phyloP scores from a whole-genome alignment of 1,284 basidiomycete genomes.

The Rhodotorula sp. region DNA sequence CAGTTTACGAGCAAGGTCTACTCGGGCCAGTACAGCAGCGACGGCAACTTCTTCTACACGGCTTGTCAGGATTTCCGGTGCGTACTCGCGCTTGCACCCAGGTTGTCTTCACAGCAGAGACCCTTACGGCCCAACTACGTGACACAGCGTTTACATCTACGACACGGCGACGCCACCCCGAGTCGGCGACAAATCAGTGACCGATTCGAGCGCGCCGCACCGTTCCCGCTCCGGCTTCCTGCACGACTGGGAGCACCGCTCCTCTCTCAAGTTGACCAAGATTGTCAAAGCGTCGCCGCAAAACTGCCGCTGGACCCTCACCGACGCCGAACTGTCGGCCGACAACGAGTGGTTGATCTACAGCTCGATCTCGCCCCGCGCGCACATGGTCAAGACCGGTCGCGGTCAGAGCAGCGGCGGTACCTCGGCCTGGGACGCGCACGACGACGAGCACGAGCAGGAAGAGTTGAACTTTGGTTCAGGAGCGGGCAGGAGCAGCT shows the following conservation, averaged over 20 bases:
- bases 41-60: constrained; percentile 46
- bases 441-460: constrained; percentile 55
- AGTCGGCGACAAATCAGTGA: constrained; percentile 36
- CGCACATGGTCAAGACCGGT: constrained; percentile 80
- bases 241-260: constrained; percentile 30
- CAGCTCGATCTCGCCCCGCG: constrained; percentile 65
- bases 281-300: constrained; percentile 69
- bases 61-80: constrained; percentile 56
- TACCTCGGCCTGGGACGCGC: neutral
- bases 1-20: constrained; percentile 79
- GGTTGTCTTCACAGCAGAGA: constrained; percentile 22
- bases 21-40: constrained; percentile 80
- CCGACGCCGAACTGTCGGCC: constrained; percentile 88
- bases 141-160: constrained; percentile 59
- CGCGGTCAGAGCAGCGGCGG: constrained; percentile 58
- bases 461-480: constrained; percentile 68
- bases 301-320: constrained; percentile 72
- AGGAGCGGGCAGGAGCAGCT: constrained; percentile 41
- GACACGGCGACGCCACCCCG: constrained; percentile 65
- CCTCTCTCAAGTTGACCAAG: constrained; percentile 67
- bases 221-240: neutral
- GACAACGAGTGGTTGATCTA: constrained; percentile 94
- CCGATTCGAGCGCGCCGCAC: constrained; percentile 15
- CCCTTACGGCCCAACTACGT: constrained; percentile 39
- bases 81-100: constrained; percentile 41